phyloP scores from a whole-genome alignment of 257 asterid species.

The Parsonsia alboflavescens region DNA sequence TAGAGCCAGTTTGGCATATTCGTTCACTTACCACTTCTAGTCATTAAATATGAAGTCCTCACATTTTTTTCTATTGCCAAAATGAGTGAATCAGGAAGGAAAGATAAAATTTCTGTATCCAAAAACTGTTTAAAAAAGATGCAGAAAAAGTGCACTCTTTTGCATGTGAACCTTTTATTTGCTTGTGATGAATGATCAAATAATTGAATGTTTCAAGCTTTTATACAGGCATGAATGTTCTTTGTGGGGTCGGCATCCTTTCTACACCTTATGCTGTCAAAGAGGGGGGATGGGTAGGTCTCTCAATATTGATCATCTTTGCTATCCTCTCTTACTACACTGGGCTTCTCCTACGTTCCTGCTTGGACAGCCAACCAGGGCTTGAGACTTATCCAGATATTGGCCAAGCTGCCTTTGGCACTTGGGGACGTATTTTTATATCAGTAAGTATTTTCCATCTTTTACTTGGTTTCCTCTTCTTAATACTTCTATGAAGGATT shows the following conservation, averaged over 20 bases:
- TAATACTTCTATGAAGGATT: not conserved
- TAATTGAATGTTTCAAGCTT: not conserved
- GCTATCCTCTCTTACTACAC: conserved; percentile 83
- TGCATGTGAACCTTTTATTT: not conserved
- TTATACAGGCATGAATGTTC: conserved; percentile 70
- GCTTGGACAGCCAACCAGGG: conserved; percentile 96
- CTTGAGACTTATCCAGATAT: conserved; percentile 94
- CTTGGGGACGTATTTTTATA: conserved; percentile 63
- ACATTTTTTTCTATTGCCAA: not conserved
- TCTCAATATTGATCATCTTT: conserved; percentile 60
- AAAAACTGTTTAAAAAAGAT: not conserved
- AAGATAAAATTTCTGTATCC: not conserved
- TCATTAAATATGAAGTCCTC: not conserved
- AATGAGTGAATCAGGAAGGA: not conserved
- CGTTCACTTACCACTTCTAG: not conserved
- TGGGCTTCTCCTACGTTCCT: conserved; percentile 71
- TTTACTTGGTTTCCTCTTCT: not conserved
- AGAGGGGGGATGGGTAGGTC: conserved; percentile 96
- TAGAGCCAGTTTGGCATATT: not conserved
- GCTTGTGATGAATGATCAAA: not conserved
- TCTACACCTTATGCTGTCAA: conserved; percentile 93
- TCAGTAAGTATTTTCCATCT: conserved; percentile 50
- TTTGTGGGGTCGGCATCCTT: conserved; percentile 97
- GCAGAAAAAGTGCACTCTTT: not conserved
- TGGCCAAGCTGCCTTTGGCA: conserved; percentile 97